Conservation (phyloP, 768 basidiomycete genomes). For the Rhodotorula sphaerocarpa region DNA sequence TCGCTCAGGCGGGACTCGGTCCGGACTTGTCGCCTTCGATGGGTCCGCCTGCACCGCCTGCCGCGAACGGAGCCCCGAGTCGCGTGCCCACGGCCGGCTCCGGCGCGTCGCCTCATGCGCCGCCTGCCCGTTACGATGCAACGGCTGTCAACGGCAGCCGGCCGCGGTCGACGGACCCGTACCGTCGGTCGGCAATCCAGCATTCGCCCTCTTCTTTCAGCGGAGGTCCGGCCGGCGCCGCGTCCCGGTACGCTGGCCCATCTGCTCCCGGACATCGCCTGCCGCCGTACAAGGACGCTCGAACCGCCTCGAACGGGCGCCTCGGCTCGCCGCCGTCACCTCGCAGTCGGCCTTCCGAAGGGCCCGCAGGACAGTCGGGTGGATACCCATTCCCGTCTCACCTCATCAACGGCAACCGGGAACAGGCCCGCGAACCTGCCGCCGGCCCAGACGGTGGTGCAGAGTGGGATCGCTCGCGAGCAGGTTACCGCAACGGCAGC, state of each 20-base stretch:
- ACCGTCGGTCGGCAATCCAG: conserved; percentile 23
- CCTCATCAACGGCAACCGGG: conserved; percentile 2
- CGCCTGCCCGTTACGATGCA: conserved; percentile 18
- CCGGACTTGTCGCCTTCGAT: conserved; percentile 21
- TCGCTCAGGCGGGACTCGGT: conserved; percentile 20
- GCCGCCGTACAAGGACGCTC: conserved; percentile 7
- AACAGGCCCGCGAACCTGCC: neutral
- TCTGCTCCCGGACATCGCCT: conserved; percentile 22
- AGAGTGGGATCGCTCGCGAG: conserved; percentile 21
- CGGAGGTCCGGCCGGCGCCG: neutral
- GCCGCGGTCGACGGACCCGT: conserved; percentile 24
- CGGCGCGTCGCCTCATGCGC: conserved; percentile 12
- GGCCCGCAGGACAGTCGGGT: neutral
- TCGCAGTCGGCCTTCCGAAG: conserved; percentile 7
- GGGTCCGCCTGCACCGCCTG: neutral
- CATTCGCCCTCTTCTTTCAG: conserved; percentile 14
- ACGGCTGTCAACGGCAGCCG: conserved; percentile 9
- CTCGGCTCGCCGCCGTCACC: conserved; percentile 22
- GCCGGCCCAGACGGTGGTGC: neutral
- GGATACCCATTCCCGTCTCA: conserved; percentile 16
- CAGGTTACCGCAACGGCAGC: neutral
- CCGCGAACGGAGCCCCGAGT: neutral
- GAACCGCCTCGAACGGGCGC: conserved; percentile 8
- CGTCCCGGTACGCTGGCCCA: neutral
- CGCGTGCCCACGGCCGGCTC: neutral